Conservation (phyloP, 257 asterid species). For the Solanum ossicruentum region DNA sequence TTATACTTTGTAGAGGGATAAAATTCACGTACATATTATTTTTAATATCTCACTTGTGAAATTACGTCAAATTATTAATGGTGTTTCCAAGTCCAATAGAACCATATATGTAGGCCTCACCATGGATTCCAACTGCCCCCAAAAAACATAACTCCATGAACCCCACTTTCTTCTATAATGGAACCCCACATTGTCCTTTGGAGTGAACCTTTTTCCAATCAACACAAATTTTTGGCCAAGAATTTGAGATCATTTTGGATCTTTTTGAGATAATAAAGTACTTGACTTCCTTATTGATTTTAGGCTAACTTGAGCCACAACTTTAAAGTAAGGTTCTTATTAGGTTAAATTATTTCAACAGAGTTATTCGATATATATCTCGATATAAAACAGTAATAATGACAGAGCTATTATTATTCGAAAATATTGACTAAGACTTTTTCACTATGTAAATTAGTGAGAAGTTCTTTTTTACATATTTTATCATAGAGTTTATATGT, state of each 20-base stretch:
- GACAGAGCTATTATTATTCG: background rate
- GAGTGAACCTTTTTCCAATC: background rate
- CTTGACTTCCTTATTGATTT: background rate
- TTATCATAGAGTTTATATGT: no score
- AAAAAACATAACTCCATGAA: background rate
- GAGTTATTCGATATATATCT: background rate
- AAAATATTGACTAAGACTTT: background rate
- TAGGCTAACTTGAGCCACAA: background rate
- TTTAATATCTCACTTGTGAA: background rate
- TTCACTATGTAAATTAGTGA: background rate
- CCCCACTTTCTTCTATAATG: background rate
- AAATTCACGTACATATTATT: background rate
- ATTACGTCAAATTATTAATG: background rate
- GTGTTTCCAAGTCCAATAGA: background rate
- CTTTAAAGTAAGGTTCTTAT: background rate
- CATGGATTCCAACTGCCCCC: background rate
- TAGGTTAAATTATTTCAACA: no score
- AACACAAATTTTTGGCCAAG: background rate
- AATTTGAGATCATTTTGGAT: background rate
- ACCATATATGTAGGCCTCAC: background rate
- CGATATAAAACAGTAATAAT: background rate
- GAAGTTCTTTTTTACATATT: background rate
- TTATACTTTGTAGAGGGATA: background rate
- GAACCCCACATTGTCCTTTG: background rate
- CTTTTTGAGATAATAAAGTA: background rate